Conservation (phyloP, 2,329 filamentous ascomycete genomes). For the Fusarium pseudograminearum region DNA sequence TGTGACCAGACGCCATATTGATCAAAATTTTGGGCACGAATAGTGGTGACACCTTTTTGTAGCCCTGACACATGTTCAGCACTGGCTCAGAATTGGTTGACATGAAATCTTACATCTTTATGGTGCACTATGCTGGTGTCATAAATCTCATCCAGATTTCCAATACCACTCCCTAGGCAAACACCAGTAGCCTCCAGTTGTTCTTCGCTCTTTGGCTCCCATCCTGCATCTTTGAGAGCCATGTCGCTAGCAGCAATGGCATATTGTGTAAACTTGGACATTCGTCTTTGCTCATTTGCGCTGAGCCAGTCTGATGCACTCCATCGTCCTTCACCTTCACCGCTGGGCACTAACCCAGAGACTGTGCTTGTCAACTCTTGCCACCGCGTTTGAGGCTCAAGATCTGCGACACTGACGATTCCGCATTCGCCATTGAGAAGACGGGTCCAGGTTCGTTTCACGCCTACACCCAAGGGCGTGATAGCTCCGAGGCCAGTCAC, state of each 20-base stretch:
- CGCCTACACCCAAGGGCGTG: conserved; percentile 85
- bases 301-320: conserved; percentile 66
- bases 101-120: conserved; percentile 69
- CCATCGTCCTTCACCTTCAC: conserved; percentile 61
- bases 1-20: conserved; percentile 93
- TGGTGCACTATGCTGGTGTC: conserved; percentile 82
- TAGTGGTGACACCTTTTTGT: conserved; percentile 90
- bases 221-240: conserved; percentile 85
- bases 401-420: conserved; percentile 76
- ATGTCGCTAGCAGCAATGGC: conserved; percentile 88
- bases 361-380: conserved; percentile 83
- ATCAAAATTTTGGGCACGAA: conserved; percentile 95
- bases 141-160: conserved; percentile 92
- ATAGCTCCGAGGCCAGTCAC: conserved; percentile 86
- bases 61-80: conserved; percentile 70
- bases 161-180: conserved; percentile 94
- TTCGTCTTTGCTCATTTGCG: conserved; percentile 73
- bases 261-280: conserved; percentile 94
- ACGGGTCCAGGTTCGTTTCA: conserved; percentile 81
- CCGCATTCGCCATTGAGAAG: conserved; percentile 85
- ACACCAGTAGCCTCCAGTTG: conserved; percentile 85
- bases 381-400: conserved; percentile 70
- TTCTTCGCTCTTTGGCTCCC: conserved; percentile 71
- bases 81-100: neutral
- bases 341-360: conserved; percentile 80